Percentiles rank a stretch among this genome's conserved stretches.
phyloP scores from a whole-genome alignment of 116 monocot genomes.

The Thalassia testudinum region DNA sequence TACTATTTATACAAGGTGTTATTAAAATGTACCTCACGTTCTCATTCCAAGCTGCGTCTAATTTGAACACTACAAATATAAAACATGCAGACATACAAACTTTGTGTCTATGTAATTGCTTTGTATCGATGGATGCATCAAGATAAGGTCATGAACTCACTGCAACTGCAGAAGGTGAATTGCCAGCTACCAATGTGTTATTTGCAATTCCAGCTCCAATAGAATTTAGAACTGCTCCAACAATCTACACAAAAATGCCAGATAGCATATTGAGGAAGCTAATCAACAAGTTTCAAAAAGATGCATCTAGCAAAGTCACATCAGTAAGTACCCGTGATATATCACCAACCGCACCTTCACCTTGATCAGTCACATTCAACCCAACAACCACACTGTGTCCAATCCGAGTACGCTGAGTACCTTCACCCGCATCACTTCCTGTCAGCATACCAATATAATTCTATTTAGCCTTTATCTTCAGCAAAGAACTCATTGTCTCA shows the following conservation, averaged over 20 bases:
- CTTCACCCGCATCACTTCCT: slow-evolving; percentile 36
- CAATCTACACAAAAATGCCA: slow-evolving; percentile 25
- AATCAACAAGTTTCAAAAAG: background rate
- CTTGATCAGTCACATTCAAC: slow-evolving; percentile 39
- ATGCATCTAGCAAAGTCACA: background rate
- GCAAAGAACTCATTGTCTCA: no score
- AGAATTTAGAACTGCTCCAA: slow-evolving; percentile 63
- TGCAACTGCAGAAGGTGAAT: slow-evolving; percentile 20
- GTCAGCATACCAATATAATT: no score
- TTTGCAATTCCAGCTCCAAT: slow-evolving; percentile 23
- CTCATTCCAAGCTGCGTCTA: no score
- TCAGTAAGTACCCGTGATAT: slow-evolving; percentile 44
- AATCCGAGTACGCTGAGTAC: slow-evolving; percentile 26
- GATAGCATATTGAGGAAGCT: background rate
- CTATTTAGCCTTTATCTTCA: no score
- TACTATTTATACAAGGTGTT: no score
- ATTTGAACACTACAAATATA: no score
- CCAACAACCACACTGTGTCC: slow-evolving; percentile 62
- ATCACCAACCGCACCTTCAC: slow-evolving; percentile 32
- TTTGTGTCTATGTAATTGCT: no score
- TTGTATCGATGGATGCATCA: no score
- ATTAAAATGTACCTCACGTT: no score
- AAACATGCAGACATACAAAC: no score
- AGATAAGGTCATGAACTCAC: slow-evolving; percentile 9
- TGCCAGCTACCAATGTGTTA: slow-evolving; percentile 12